Base-by-base conservation (phyloP, 768 basidiomycete genomes). In the Phanerochaete carnosa region DNA sequence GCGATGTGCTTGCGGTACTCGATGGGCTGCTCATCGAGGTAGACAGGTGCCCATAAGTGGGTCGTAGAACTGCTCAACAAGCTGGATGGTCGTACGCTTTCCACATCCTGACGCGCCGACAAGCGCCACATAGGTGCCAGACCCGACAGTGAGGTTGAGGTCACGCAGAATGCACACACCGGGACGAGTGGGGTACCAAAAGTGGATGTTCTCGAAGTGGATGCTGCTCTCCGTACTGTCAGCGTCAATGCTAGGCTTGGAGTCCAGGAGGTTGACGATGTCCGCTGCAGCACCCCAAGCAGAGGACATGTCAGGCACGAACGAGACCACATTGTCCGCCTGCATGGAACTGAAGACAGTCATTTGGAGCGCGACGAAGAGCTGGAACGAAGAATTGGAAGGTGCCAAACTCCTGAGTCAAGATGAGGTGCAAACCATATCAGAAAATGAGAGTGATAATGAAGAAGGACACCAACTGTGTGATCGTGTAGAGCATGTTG, bases 1-100 rank as follows among this genome's bases (percentile, higher is more conserved):
- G 94, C 89, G 35, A 97, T 83, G 51, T 94, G 82, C 70, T 92
- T 89, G 60, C 95, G 85, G 79, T 95, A 98, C 57, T 91, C 90
- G 64, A 90, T 88, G 82, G 69, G 89, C 80, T 46, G 83, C 87
- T 66, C 95, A 93, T 47, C 95, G 79, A 87, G 84, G 62, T 84
- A 83, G 58, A 93, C 78, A 28, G 83, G n/a, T 78, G 58, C 91
- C 91, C 22, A 84, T 83, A 23, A 90, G 74, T 16, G 92, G 86
- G 70, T 94, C 89, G 69, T 93, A 93, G 79, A 93, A 93, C 19
- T 91, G 83, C 67, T 94, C 92, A 55, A 92, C 84, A 65, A 93
- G 68, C 71, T 92, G 92, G 62, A 93, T 91, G 85, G 87, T 83
- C n/a, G 91, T 92, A 73, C 86, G 88, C 79, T 92, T 92, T 39